Evolutionary conservation across 2,329 filamentous ascomycete species (phyloP).

Genomic region (Penicillium sp.): DNA sequence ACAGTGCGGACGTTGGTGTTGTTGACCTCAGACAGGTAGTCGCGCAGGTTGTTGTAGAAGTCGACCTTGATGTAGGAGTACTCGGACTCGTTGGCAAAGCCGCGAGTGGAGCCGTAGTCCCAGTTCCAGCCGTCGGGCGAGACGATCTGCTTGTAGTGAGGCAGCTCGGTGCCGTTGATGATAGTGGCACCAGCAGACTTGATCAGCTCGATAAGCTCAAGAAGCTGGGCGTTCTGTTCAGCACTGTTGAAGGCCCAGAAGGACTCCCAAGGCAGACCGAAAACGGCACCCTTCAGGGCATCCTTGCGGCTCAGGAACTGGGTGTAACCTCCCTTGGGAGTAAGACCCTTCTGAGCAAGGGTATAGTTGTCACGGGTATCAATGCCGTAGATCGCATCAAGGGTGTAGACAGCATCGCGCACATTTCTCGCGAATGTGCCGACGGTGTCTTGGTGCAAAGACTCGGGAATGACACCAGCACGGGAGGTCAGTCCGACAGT

Average conservation of each 20-base stretch:
- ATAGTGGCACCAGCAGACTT: conserved; percentile 65
- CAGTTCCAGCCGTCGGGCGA: conserved; percentile 73
- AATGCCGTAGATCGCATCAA: conserved; percentile 69
- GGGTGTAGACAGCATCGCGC: conserved; percentile 65
- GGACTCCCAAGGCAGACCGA: conserved; percentile 71
- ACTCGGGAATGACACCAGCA: conserved; percentile 65
- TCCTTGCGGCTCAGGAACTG: conserved; percentile 58
- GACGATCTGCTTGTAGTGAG: conserved; percentile 63
- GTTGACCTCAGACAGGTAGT: conserved; percentile 63
- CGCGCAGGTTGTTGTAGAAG: conserved; percentile 63
- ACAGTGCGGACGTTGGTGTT: conserved; percentile 63
- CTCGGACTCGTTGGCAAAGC: conserved; percentile 71
- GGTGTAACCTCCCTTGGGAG: conserved; percentile 59
- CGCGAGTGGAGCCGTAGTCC: conserved; percentile 65
- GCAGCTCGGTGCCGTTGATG: conserved; percentile 70
- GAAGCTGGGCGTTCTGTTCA: conserved; percentile 58
- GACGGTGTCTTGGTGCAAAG: conserved; percentile 68
- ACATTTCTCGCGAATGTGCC: conserved; percentile 69
- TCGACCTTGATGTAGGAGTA: conserved; percentile 70
- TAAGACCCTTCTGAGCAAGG: conserved; percentile 55
- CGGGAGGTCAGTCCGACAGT: conserved; percentile 73
- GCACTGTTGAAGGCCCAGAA: conserved; percentile 67
- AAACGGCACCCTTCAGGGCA: conserved; percentile 62
- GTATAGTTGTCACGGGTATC: conserved; percentile 70
- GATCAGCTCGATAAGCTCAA: conserved; percentile 57